Evolutionary conservation across 1,139 yeast genomes (phyloP).

Genomic region (Hansenula anomala): DNA sequence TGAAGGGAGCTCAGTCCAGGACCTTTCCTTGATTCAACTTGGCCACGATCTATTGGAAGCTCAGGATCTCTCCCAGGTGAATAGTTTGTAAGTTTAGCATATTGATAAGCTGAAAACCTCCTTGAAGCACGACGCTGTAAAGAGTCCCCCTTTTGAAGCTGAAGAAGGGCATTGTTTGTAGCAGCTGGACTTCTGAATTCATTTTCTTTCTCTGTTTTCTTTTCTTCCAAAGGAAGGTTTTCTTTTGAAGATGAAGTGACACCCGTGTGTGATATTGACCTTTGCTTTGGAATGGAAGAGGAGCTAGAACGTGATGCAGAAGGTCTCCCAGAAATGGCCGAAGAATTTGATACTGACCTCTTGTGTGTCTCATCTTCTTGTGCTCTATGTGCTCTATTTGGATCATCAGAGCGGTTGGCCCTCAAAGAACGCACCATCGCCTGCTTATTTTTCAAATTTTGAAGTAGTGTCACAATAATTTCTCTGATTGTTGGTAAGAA

Average conservation of each 20-base stretch:
- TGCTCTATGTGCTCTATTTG: too few relatives aligned
- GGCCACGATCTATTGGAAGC: constrained; percentile 15
- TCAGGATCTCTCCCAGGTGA: constrained; percentile 32
- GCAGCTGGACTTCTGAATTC: neutral
- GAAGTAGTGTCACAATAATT: constrained; percentile 76
- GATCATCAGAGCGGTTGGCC: constrained; percentile 8
- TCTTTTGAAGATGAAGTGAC: neutral
- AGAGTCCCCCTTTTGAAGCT: constrained; percentile 75
- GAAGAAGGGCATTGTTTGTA: constrained; percentile 56
- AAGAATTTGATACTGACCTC: constrained; percentile 2
- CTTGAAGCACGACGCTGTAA: constrained; percentile 89
- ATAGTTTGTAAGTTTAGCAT: constrained; percentile 66
- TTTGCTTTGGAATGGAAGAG: neutral
- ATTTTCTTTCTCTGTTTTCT: neutral
- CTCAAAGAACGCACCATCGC: constrained; percentile 40
- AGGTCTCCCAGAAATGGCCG: neutral
- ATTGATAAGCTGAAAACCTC: constrained; percentile 89
- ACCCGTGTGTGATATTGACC: constrained; percentile 4
- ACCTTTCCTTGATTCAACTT: neutral
- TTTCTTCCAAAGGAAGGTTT: neutral
- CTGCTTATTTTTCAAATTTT: constrained; percentile 79
- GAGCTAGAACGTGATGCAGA: neutral
- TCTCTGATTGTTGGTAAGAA: constrained; percentile 84
- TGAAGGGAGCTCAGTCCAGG: constrained; percentile 9
- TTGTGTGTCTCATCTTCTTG: neutral